phyloP scores from a whole-genome alignment of 208 protist genomes.

The Acanthamoeba healyi region DNA sequence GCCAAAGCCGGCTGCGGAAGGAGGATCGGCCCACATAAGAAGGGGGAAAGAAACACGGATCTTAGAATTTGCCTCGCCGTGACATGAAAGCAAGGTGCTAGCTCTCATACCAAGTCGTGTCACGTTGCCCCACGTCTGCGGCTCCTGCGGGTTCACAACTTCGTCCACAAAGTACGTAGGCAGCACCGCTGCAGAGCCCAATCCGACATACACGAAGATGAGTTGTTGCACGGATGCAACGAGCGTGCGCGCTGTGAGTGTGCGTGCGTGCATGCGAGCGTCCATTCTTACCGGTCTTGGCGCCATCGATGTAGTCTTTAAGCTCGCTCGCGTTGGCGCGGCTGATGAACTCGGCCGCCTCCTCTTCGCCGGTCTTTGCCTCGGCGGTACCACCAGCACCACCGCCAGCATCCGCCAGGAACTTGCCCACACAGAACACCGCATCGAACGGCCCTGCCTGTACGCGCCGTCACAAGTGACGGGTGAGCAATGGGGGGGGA shows the following conservation, averaged over 20 bases:
- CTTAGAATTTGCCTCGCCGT: too few species aligned
- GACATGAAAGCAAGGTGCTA: too few species aligned
- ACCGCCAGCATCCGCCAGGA: not conserved
- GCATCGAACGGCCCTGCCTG: constrained; percentile 66
- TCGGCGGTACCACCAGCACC: not conserved
- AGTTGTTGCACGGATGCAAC: too few species aligned
- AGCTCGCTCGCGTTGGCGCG: constrained; percentile 36
- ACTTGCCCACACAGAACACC: constrained; percentile 62
- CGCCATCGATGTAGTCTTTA: constrained; percentile 63
- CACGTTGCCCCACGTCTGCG: constrained; percentile 61
- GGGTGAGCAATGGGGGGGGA: too few species aligned
- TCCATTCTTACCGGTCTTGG: constrained; percentile 59
- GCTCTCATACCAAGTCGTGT: constrained; percentile 63
- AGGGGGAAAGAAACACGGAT: not conserved
- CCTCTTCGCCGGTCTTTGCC: not conserved
- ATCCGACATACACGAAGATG: too few species aligned
- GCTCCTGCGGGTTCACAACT: not conserved
- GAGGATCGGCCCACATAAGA: too few species aligned
- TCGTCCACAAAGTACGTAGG: constrained; percentile 70
- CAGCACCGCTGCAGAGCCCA: constrained; percentile 46
- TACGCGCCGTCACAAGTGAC: not conserved
- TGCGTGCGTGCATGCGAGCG: not conserved
- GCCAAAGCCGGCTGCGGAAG: constrained; percentile 54
- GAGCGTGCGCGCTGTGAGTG: not conserved
- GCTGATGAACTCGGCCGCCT: not conserved